Percentiles rank a stretch among this genome's conserved stretches.
phyloP scores from a whole-genome alignment of 345 rosid genomes.

The Populus euphratica region DNA sequence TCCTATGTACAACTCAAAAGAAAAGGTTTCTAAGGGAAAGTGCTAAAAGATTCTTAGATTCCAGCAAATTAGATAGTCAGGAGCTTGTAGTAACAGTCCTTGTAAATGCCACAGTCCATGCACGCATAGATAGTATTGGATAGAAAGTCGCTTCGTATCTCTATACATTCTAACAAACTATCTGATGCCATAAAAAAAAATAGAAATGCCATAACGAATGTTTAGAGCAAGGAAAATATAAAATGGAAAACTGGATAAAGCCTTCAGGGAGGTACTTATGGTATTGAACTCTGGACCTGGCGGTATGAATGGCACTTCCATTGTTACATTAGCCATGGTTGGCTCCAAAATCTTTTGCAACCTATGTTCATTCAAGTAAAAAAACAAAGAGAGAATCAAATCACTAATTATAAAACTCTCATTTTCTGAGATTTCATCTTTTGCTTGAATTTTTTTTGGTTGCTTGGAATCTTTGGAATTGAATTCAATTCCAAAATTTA shows the following conservation, averaged over 20 bases:
- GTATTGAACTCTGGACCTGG: too few species aligned
- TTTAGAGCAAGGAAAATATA: too few species aligned
- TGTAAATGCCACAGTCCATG: not conserved
- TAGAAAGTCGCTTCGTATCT: not conserved
- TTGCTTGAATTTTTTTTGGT: not conserved
- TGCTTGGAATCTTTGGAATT: too few species aligned
- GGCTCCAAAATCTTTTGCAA: constrained; percentile 52
- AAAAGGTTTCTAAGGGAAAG: not conserved
- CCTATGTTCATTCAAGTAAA: constrained; percentile 27
- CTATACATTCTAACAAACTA: not conserved
- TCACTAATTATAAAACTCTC: not conserved
- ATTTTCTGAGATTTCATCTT: not conserved
- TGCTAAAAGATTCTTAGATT: not conserved
- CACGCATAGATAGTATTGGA: not conserved
- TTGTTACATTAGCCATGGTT: not conserved
- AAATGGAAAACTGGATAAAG: too few species aligned
- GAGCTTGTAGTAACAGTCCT: too few species aligned
- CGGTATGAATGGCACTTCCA: too few species aligned
- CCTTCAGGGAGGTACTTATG: too few species aligned
- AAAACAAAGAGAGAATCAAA: not conserved
- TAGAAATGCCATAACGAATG: too few species aligned
- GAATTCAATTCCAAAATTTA: too few species aligned
- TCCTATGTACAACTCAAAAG: not conserved
- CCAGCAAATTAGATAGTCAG: not conserved
- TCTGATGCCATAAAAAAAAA: too few species aligned